Evolutionary conservation across 768 basidiomycete genomes (phyloP), one percentile per base, ranked within the genome.

Genomic region (Chiua virens): DNA sequence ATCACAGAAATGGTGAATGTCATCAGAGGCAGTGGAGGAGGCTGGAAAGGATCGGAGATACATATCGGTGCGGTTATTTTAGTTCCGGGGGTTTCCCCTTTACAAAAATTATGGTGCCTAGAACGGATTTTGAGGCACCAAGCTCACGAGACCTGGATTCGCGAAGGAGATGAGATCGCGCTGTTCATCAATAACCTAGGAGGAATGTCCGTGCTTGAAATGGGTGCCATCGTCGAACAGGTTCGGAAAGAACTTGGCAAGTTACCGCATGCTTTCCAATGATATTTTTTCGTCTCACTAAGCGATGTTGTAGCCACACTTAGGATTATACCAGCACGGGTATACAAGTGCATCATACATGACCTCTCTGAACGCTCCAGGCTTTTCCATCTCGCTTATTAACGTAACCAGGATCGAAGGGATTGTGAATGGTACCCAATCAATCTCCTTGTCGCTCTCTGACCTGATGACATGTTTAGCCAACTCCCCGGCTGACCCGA

Each of bases 321-420:
- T 10, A 43, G 62, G 21, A 67, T 80, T 27, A 52, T 58, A 38
- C 79, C 76, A 0, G 53, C 61, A 15, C 66, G 80, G 17, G 69
- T 80, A 10, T 79, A 79, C 59, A n/a, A 64, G 68, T 8, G 76
- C 78, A 4, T 63, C 76, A 3, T 83, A 76, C 63, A 82, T 83
- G 79, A 81, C 81, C 3, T 80, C 79, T 8, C 73, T 83, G 52
- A 82, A 82, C 58, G 79, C 79, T n/a, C 81, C 82, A 1, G 80
- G 80, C 22, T 77, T 82, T 59, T 81, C 79, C 3, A 63, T 81
- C 37, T 79, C 79, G 15, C 60, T 81, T 5, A 68, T 81, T 13
- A 81, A 82, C 54, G 55, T 75, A 22, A 71, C 75, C n/a, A 64
- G 61, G 32, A 43, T 49, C 21, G 38, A 63, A 18, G 52, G 30